A percentile compares a stretch with the other conserved stretches of the same genome.
Evolutionary conservation across 345 rosid genomes (phyloP).

Genomic region (Populus pruinosa): DNA sequence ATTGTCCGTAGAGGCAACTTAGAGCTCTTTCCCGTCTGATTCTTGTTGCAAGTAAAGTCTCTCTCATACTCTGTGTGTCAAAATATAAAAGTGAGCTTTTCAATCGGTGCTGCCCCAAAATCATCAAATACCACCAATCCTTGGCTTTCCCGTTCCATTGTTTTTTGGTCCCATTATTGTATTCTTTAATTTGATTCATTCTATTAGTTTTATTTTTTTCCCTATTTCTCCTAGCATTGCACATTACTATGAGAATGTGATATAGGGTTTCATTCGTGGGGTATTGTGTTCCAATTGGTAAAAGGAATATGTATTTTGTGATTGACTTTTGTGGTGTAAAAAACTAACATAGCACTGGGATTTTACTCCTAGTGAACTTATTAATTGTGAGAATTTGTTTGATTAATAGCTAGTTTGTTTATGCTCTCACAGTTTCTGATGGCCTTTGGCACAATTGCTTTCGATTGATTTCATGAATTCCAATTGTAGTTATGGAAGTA

Average conservation of each 20-base stretch:
- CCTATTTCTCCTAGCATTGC: neutral
- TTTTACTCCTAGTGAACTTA: slow-evolving; percentile 11
- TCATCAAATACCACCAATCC: neutral
- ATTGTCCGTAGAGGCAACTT: slow-evolving; percentile 79
- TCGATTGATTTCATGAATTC: neutral
- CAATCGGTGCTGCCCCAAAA: neutral
- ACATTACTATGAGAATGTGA: neutral
- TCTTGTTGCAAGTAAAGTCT: neutral
- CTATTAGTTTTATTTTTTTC: neutral
- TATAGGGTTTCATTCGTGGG: neutral
- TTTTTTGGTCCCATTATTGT: neutral
- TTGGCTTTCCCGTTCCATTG: neutral
- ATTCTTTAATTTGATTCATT: neutral
- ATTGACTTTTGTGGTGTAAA: slow-evolving; percentile 11
- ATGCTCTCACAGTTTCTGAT: neutral
- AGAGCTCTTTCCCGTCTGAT: slow-evolving; percentile 1
- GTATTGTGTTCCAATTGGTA: slow-evolving; percentile 3
- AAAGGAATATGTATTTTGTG: slow-evolving; percentile 1
- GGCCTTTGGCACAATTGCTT: neutral
- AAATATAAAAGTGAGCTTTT: slow-evolving; percentile 3
- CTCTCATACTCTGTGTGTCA: neutral
- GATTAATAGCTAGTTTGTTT: neutral
- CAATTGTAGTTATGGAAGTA: neutral
- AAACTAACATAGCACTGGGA: slow-evolving; percentile 14
- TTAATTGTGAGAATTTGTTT: slow-evolving; percentile 6